Base-by-base conservation (phyloP, 257 asterid genomes). In the Solanum tarijense region DNA sequence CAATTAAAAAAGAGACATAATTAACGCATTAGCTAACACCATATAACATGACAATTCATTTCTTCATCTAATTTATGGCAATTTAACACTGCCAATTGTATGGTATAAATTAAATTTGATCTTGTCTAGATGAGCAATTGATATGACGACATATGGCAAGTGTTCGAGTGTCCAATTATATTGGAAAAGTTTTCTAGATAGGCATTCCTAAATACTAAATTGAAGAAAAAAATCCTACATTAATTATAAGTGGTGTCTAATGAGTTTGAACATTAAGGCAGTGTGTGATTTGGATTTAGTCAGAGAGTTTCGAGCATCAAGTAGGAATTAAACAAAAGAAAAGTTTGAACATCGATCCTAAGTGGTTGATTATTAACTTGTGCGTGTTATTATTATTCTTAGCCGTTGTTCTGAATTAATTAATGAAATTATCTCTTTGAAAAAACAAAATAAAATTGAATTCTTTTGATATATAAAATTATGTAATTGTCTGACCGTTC, bases 221-320 rank as follows among this genome's bases (percentile, higher is more conserved):
- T 43, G 52, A 43, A 43, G 16, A 43, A 5, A 43, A 43, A 43
- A 43, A 43, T 43, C 52, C 16, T 43, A 43, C 12, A 39, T 39
- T n/a, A 25, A n/a, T 39, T 76, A 41, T 13, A 41, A 78, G 65
- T 41, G 84, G 14, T 41, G 25, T 41, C 4, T 78, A 41, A 25
- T 41, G n/a, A 78, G 35, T 16, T 52, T 2, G 62, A 48, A 48
- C 7, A 16, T 48, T 16, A 43, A 43, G 52, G 1, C 0, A 14
- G 60, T 0, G 60, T 48, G 60, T 1, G 4, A 52, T 18, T 2
- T 1, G 2, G 1, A 55, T 18, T 16, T 55, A 55, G 4, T 52
- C 4, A 7, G 0, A 1, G 4, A 52, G 4, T 52, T 16, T 6
- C 3, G 4, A 0, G 2, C 1, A 43, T 12, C 18, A 0, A 2